These are phyloP conservation scores for Plasmodium chabaudi DNA, from an alignment of 169 alveolate genomes.

Conservation along the genomic window DNA sequence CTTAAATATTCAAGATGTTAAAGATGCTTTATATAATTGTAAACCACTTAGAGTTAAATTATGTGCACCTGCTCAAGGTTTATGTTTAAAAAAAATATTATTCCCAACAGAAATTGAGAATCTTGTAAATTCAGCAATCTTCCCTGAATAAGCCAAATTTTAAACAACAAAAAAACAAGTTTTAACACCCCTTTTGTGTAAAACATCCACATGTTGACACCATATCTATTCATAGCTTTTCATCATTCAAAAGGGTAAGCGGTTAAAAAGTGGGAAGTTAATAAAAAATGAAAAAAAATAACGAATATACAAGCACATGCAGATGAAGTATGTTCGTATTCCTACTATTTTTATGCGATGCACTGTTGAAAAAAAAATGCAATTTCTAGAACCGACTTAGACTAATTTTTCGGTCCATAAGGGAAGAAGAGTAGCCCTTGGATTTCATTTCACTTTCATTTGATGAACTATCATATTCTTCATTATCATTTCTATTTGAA, in stretches of 20 bases:
- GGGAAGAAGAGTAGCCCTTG: constrained; percentile 43
- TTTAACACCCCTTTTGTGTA: no score
- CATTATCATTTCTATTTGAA: not conserved
- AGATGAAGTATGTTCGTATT: no score
- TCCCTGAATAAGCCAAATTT: not conserved
- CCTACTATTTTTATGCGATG: no score
- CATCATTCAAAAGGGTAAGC: no score
- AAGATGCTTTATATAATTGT: constrained; percentile 31
- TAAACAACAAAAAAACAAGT: no score
- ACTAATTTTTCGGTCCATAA: constrained; percentile 6
- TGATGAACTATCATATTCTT: constrained; percentile 12
- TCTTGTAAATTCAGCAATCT: not conserved
- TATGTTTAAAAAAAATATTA: constrained; percentile 41
- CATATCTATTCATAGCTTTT: no score
- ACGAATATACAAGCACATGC: no score
- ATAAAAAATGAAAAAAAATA: no score
- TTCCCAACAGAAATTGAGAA: constrained; percentile 2
- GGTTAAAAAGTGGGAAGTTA: no score
- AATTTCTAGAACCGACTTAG: not conserved
- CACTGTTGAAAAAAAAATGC: no score
- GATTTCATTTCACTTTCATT: constrained; percentile 19
- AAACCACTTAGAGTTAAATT: constrained; percentile 68
- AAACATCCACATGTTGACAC: no score
- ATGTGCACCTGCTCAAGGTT: constrained; percentile 72
- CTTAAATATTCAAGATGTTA: constrained; percentile 11